These are phyloP conservation scores for Yamadazyma scolyti DNA, from an alignment of 805 yeast genomes.

Conservation along the genomic window DNA sequence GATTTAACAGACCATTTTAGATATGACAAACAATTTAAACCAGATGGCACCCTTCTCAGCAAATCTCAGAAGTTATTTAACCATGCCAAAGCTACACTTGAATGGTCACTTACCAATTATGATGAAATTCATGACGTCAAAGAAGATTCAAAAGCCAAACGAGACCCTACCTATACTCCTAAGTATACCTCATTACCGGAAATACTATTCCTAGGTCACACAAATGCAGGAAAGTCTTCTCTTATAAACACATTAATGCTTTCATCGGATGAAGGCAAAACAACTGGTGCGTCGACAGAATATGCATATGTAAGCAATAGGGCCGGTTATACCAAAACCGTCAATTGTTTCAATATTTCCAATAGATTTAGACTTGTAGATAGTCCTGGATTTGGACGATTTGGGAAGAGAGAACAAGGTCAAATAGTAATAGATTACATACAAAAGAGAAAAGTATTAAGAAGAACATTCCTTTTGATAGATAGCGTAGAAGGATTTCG, in stretches of 20 bases:
- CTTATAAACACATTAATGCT: constrained; percentile 60
- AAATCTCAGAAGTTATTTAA: constrained; percentile 38
- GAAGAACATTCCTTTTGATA: constrained; percentile 58
- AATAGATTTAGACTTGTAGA: constrained; percentile 67
- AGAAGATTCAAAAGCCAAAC: constrained; percentile 14
- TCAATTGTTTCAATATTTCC: constrained; percentile 70
- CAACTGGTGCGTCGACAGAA: constrained; percentile 15
- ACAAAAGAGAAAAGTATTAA: constrained; percentile 47
- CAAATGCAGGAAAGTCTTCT: constrained; percentile 86
- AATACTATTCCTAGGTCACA: constrained; percentile 70
- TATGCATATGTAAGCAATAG: constrained; percentile 38
- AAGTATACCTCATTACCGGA: constrained; percentile 53
- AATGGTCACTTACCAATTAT: constrained; percentile 58
- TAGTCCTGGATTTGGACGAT: constrained; percentile 87
- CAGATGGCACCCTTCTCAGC: constrained; percentile 10
- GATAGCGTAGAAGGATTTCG: constrained; percentile 60
- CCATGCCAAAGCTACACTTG: constrained; percentile 42
- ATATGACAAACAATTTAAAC: constrained; percentile 10
- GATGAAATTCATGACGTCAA: constrained; percentile 57
- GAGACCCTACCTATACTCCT: constrained; percentile 2
- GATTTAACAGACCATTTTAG: constrained; percentile 19
- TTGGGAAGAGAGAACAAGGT: constrained; percentile 68
- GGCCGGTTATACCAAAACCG: constrained; percentile 59
- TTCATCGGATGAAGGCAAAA: constrained; percentile 14
- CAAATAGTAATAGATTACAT: constrained; percentile 62